These are phyloP conservation scores for Microbotryum saponariae DNA, from an alignment of 1,284 basidiomycete genomes.

Conservation along the genomic window DNA sequence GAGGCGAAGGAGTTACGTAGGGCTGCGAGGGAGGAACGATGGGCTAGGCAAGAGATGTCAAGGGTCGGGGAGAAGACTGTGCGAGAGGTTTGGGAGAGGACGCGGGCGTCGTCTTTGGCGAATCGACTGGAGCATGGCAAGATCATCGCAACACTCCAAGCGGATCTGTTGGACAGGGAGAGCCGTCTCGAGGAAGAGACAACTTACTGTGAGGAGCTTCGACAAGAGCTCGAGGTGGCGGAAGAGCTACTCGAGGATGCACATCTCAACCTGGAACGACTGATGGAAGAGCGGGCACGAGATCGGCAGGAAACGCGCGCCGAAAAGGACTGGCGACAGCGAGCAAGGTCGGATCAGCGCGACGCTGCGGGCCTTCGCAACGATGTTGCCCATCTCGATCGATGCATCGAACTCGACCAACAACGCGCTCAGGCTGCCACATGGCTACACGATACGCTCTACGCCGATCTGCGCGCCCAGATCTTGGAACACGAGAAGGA, in stretches of 20 bases:
- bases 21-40: neutral
- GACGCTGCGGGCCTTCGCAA: constrained; percentile 13
- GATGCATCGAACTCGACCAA: neutral
- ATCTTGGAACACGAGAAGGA: neutral
- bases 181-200: constrained; percentile 13
- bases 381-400: constrained; percentile 2
- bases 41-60: neutral
- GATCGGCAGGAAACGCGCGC: constrained; percentile 8
- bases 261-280: neutral
- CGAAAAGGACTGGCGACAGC: constrained; percentile 31
- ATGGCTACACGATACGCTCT: too few relatives aligned
- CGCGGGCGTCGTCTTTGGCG: neutral
- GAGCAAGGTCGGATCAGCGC: constrained; percentile 22
- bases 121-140: neutral
- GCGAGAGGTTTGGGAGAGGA: neutral
- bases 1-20: neutral
- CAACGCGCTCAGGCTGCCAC: too few relatives aligned
- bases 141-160: neutral
- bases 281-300: neutral
- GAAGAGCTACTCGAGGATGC: neutral
- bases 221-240: neutral
- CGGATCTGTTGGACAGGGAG: constrained; percentile 12
- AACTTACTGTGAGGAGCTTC: constrained; percentile 11
- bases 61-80: neutral
- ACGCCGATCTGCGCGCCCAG: too few relatives aligned